phyloP scores from a whole-genome alignment of 345 rosid genomes.

The Balakata baccata region DNA sequence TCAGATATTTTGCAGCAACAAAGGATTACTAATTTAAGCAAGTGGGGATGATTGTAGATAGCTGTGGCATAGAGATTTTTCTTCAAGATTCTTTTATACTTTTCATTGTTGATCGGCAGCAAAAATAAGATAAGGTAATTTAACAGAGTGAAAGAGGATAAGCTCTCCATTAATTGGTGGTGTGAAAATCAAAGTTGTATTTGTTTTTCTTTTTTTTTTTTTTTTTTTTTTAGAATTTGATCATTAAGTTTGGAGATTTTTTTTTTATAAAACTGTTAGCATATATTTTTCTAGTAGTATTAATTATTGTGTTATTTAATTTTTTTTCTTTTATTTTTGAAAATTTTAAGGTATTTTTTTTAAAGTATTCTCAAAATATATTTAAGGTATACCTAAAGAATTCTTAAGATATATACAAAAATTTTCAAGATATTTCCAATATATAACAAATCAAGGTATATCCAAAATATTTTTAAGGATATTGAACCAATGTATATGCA shows the following conservation, averaged over 20 bases:
- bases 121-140: slow-evolving; percentile 86
- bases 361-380: no score
- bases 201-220: background rate
- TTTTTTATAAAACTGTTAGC: slow-evolving; percentile 7
- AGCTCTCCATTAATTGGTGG: no score
- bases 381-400: no score
- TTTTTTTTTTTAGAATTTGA: background rate
- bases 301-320: no score
- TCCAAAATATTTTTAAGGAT: no score
- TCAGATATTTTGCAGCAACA: slow-evolving; percentile 57
- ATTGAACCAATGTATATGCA: no score
- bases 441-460: no score
- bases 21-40: slow-evolving; percentile 68
- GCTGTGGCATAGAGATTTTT: slow-evolving; percentile 89
- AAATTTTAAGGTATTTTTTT: no score
- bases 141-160: background rate
- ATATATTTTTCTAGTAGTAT: no score
- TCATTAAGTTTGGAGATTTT: background rate
- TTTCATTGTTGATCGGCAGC: slow-evolving; percentile 74
- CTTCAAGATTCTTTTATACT: slow-evolving; percentile 77
- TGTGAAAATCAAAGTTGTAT: background rate
- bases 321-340: no score
- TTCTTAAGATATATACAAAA: no score
- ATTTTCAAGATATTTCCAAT: no score
- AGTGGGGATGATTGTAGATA: slow-evolving; percentile 74